Base-by-base conservation (phyloP, 2,329 filamentous ascomycete genomes). In the Plenodomus tracheiphilus region DNA sequence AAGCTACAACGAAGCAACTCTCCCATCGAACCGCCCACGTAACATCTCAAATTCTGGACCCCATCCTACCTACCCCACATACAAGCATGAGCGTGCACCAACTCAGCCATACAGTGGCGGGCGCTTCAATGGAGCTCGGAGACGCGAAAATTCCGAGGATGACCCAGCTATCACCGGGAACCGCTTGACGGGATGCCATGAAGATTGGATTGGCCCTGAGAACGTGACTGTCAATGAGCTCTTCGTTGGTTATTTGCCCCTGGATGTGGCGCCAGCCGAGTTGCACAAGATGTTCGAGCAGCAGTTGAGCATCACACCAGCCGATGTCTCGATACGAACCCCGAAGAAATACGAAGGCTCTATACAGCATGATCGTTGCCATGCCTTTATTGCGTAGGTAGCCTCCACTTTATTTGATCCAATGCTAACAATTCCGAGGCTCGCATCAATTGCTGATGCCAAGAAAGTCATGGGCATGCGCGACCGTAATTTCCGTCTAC, bases 131-230 rank as follows among this genome's bases (percentile, higher is more conserved):
- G 35, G 13, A 13, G 43, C 18, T 32, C 16, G 18, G 38, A 38
- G 40, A 17, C 34, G 39, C 30, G 39, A 47, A 13, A 20, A n/a
- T 10, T 21, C 25, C 19, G 58, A 63, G 5, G 37, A 59, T 9
- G 61, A 69, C 43, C 47, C 41, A 3, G 44, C 20, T 1, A 57
- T 65, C 9, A 59, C 49, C 25, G 43, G 56, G 8, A 61, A 71
- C 32, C 25, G 25, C 9, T 39, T 54, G 8, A 42, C 37, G 41
- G 67, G 67, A 5, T 71, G 69, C 21, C 39, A 53, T 37, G 41
- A 62, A 16, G 43, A 51, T 5, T 70, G 62, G 59, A 72, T 72
- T 34, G 69, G 66, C 2, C 63, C 64, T 5, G 49, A 58, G 5
- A 69, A 69, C 37, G 34, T 54, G 13, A 54, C 41, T 9, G 67